These are phyloP conservation scores for Geosmithia morbida DNA, from an alignment of 2,329 filamentous ascomycete species.

Conservation along the genomic window DNA sequence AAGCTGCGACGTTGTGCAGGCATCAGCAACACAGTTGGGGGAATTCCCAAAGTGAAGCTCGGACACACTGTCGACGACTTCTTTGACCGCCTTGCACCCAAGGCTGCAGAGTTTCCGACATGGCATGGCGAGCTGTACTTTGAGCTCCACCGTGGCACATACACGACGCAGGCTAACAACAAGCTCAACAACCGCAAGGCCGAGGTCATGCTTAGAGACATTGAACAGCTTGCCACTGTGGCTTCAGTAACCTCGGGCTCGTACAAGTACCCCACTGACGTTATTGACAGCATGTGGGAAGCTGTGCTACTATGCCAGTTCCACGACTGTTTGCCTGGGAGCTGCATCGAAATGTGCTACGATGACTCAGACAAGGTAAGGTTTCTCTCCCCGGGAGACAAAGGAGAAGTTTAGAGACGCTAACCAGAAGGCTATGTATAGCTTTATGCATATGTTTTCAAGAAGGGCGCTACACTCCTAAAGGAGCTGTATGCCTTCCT, in stretches of 20 bases:
- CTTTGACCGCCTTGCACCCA: slow-evolving; percentile 73
- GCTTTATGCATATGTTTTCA: slow-evolving; percentile 73
- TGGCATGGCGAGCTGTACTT: slow-evolving; percentile 99
- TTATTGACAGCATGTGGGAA: slow-evolving; percentile 97
- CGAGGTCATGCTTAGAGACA: slow-evolving; percentile 72
- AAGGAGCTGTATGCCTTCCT: slow-evolving; percentile 55
- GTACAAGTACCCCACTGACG: slow-evolving; percentile 85
- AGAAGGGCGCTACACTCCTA: slow-evolving; percentile 58
- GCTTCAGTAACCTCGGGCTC: slow-evolving; percentile 57
- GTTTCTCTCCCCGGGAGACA: background rate
- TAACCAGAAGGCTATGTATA: slow-evolving; percentile 10
- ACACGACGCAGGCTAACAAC: slow-evolving; percentile 95
- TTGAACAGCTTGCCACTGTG: slow-evolving; percentile 78
- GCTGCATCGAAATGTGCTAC: slow-evolving; percentile 95
- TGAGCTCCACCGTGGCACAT: slow-evolving; percentile 90
- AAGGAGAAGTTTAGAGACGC: background rate
- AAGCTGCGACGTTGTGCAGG: slow-evolving; percentile 88
- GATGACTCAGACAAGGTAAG: slow-evolving; percentile 75
- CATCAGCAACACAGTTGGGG: slow-evolving; percentile 71
- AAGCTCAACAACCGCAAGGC: slow-evolving; percentile 85
- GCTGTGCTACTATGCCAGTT: slow-evolving; percentile 85
- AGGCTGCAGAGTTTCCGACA: slow-evolving; percentile 66
- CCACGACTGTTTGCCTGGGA: slow-evolving; percentile 92
- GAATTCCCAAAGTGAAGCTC: slow-evolving; percentile 73
- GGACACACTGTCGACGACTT: slow-evolving; percentile 88